Conservation (phyloP, 148 eudicot genomes). For the Dianthus caryophyllus region DNA sequence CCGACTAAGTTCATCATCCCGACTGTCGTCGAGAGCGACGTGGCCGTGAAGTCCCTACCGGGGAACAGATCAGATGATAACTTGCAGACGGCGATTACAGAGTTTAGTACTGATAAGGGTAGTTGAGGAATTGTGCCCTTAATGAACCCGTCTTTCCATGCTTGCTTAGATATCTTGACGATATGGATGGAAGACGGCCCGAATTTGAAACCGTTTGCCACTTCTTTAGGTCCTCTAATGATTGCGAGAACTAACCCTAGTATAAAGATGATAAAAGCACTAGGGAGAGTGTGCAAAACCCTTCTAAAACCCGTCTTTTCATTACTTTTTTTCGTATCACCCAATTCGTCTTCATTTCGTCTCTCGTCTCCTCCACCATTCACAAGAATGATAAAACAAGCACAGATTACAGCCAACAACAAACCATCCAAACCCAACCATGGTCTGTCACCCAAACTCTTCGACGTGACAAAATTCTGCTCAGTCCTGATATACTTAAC, state of each 20-base stretch:
- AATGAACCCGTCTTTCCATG: slow-evolving; percentile 85
- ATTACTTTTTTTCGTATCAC: neutral
- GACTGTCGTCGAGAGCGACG: slow-evolving; percentile 62
- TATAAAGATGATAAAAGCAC: slow-evolving; percentile 67
- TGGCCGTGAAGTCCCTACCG: slow-evolving; percentile 45
- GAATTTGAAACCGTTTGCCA: slow-evolving; percentile 50
- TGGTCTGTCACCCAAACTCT: slow-evolving; percentile 49
- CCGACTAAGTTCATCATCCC: slow-evolving; percentile 83
- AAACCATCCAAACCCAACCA: slow-evolving; percentile 88
- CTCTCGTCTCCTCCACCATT: slow-evolving; percentile 67
- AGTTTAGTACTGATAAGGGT: slow-evolving; percentile 72
- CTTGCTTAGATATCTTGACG: slow-evolving; percentile 45
- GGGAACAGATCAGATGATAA: slow-evolving; percentile 75
- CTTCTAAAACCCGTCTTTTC: slow-evolving; percentile 30
- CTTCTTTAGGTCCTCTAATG: slow-evolving; percentile 45
- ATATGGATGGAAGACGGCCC: slow-evolving; percentile 55
- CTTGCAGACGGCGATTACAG: slow-evolving; percentile 83
- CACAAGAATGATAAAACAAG: slow-evolving; percentile 59
- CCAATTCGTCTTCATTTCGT: slow-evolving; percentile 10
- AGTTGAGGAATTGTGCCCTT: slow-evolving; percentile 83
- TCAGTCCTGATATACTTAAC: slow-evolving; percentile 63
- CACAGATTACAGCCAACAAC: slow-evolving; percentile 63
- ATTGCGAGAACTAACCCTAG: slow-evolving; percentile 60
- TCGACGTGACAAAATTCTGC: slow-evolving; percentile 65
- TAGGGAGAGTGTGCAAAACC: slow-evolving; percentile 52